Base-by-base conservation (phyloP, 2,329 filamentous ascomycete species). In the Trichoderma aggressivum region DNA sequence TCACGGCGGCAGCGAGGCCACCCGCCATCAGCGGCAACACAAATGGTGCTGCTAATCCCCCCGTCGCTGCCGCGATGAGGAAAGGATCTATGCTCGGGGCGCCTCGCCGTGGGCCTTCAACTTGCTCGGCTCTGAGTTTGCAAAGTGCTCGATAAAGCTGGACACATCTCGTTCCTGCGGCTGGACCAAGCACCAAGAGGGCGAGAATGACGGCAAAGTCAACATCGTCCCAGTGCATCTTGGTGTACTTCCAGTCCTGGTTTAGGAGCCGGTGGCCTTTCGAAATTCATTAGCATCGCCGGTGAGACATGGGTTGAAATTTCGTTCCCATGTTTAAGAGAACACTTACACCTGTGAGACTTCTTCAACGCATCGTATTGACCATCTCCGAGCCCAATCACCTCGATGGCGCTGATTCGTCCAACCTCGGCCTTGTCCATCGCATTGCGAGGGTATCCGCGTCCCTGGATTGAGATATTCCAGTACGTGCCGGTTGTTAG, bases 171-270 rank as follows among this genome's bases (percentile, higher is more conserved):
- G 36, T 5, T n/a, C 47, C 34, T 32, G 68, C 32, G 16, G 58
- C 14, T 11, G 47, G 47, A 11, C 68, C 69, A 7, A 63, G 28
- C 7, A 53, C 53, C 7, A 71, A 21, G 34, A 71, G 55, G 24
- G 53, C 39, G 5, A 71, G 55, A 12, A 66, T 53, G 53, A 64
- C 18, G 18, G 69, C 69, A 43, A 71, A 71, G 53, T 71, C 69
- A 14, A 65, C 53, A 18, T 71, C 69, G 36, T 71, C 60, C 61
- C 69, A 71, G 53, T 50, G 36, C 30, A 65, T 71, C 34, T n/a
- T 60, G 11, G 28, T 36, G 43, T 66, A 58, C 7, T 70, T 47
- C 67, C 67, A 70, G 30, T 62, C 43, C 21, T 70, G 30, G 1
- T 24, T 55, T 4, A 70, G 18, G 2, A 32, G n/a, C 14, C 30